Base-by-base conservation (phyloP, 208 protist species). In the Crithidia sp. region DNA sequence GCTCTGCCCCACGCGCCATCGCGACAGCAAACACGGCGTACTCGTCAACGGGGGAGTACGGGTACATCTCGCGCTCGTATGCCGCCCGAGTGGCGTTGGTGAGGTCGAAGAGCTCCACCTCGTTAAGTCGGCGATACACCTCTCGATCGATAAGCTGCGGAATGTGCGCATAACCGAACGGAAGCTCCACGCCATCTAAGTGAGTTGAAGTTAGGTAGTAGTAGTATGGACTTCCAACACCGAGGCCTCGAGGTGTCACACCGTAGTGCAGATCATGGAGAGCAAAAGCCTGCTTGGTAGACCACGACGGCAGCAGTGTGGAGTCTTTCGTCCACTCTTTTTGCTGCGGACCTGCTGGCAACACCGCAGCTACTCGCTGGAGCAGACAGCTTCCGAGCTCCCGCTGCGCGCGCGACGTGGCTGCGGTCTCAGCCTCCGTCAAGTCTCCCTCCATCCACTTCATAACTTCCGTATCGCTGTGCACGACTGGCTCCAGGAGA, bases 61-160 rank as follows among this genome's bases (percentile, higher is more conserved):
- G 69, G 36, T 71, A 43, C 75, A 76, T 81, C 47, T 84, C 75
- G 12, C 75, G 61, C 13, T 78, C 69, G 49, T 76, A 76, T 6
- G 74, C 75, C 37, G 37, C 36, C 2, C 62, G 68, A 5, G 76
- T 85, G n/a, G 57, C 54, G 61, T 73, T 74, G 61, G 64, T 65
- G 40, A 67, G 50, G 54, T 74, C 55, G 39, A 76, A 71, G 19
- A 80, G 39, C 55, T 76, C 76, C 43, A 73, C 60, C 63, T 83
- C 71, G 39, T 71, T 67, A 17, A 83, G 10, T 7, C 69, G 59
- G 13, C 43, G 19, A 50, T 68, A 63, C 37, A 80, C 65, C n/a
- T 71, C 56, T 14, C 71, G 50, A 39, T 83, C 65, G 14, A 76
- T 53, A 13, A 85, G 39, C 37, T 61, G 61, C 47, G 77, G 77